A percentile compares a stretch with the other conserved stretches of the same genome.
Conservation (phyloP, 1,139 yeast species). For the Geotrichum candidum region DNA sequence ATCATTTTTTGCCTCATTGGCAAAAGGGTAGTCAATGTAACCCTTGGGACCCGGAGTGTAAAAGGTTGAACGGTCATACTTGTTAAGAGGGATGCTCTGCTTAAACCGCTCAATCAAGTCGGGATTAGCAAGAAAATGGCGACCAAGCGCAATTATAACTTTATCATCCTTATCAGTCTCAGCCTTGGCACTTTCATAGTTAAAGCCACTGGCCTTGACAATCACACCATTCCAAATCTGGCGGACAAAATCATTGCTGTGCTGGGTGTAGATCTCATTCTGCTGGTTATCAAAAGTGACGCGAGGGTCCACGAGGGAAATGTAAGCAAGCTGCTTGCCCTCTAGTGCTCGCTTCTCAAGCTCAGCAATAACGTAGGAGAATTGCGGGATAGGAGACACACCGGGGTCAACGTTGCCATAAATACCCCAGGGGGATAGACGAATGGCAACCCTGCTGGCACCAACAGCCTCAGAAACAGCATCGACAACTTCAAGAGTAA, state of each 20-base stretch:
- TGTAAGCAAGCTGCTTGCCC: slow-evolving; percentile 40
- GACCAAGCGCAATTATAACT: slow-evolving; percentile 43
- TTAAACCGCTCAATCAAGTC: slow-evolving; percentile 42
- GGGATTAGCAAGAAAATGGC: slow-evolving; percentile 46
- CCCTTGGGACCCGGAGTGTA: slow-evolving; percentile 29
- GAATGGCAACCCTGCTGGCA: slow-evolving; percentile 46
- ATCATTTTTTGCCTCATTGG: not conserved
- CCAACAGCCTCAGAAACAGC: slow-evolving; percentile 49
- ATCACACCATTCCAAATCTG: slow-evolving; percentile 39
- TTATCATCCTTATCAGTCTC: slow-evolving; percentile 34
- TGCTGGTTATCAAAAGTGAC: slow-evolving; percentile 17
- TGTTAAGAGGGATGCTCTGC: slow-evolving; percentile 32
- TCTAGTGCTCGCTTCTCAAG: slow-evolving; percentile 29
- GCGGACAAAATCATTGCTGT: slow-evolving; percentile 21
- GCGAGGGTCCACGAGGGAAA: slow-evolving; percentile 49
- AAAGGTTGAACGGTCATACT: slow-evolving; percentile 38
- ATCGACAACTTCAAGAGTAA: slow-evolving; percentile 51
- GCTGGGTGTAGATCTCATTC: slow-evolving; percentile 1
- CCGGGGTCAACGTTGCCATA: slow-evolving; percentile 35
- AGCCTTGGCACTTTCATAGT: slow-evolving; percentile 27
- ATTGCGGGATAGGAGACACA: slow-evolving; percentile 30
- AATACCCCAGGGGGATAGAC: slow-evolving; percentile 53
- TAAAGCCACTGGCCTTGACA: slow-evolving; percentile 39
- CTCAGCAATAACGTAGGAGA: slow-evolving; percentile 29
- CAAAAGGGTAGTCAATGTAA: slow-evolving; percentile 18